Percentiles rank a stretch among this genome's conserved stretches.
phyloP scores from a whole-genome alignment of 2,329 filamentous ascomycete genomes.

The Ilyonectria mors-panacis region DNA sequence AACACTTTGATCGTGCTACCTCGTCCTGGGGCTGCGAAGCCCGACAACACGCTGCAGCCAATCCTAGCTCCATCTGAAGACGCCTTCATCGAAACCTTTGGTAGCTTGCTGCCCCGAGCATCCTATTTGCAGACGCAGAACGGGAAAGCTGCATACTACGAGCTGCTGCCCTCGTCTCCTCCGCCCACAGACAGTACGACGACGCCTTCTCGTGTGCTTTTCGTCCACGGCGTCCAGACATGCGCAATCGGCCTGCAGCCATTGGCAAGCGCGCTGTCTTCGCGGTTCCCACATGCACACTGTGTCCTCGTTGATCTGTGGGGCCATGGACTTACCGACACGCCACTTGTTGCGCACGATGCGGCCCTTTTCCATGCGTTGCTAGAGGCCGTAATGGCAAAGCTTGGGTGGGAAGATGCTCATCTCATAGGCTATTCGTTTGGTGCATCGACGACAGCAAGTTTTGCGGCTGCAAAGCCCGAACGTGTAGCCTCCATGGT shows the following conservation, averaged over 20 bases:
- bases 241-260: conserved; percentile 64
- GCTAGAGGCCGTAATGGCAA: conserved; percentile 56
- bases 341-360: conserved; percentile 59
- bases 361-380: conserved; percentile 59
- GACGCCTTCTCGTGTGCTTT: conserved; percentile 52
- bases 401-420: conserved; percentile 58
- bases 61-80: conserved; percentile 55
- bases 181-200: background rate
- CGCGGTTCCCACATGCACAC: conserved; percentile 53
- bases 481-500: conserved; percentile 53
- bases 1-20: conserved; percentile 9
- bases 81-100: conserved; percentile 56
- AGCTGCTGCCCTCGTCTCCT: conserved; percentile 42
- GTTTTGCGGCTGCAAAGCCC: conserved; percentile 52
- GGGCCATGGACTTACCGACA: conserved; percentile 68
- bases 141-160: conserved; percentile 60
- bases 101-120: conserved; percentile 56
- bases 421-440: conserved; percentile 67
- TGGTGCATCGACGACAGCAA: conserved; percentile 57
- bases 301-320: conserved; percentile 64
- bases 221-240: conserved; percentile 68
- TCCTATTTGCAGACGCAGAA: conserved; percentile 50
- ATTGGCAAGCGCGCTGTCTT: conserved; percentile 54
- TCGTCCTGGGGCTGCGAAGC: background rate
- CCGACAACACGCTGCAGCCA: conserved; percentile 17